These are phyloP conservation scores for Pleurotus cornucopiae DNA, from an alignment of 768 basidiomycete genomes.

Conservation along the genomic window DNA sequence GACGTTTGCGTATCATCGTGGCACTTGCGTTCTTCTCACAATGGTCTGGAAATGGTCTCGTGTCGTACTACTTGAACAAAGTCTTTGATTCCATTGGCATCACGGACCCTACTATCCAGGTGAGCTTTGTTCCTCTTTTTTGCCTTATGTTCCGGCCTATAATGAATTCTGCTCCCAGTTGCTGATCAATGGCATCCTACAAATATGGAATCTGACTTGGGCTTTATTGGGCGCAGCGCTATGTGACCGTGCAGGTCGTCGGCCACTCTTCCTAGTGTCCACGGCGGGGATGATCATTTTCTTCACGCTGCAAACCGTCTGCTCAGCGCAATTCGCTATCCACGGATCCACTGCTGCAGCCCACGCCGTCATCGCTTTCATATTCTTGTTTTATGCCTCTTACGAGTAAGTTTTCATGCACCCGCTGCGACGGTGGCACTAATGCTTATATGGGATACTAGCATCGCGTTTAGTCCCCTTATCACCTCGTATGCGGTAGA, in stretches of 20 bases:
- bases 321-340: slow-evolving; percentile 35
- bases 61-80: slow-evolving; percentile 48
- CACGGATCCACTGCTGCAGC: slow-evolving; percentile 24
- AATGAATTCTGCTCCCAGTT: slow-evolving; percentile 25
- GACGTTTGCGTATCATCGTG: slow-evolving; percentile 51
- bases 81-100: no score
- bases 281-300: no score
- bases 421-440: no score
- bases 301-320: slow-evolving; percentile 16
- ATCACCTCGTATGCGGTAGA: no score
- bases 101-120: background rate
- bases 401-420: slow-evolving; percentile 38
- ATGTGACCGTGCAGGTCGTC: no score
- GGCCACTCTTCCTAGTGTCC: no score
- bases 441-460: no score
- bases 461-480: no score
- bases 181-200: slow-evolving; percentile 11
- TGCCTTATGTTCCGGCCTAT: slow-evolving; percentile 7
- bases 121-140: background rate
- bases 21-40: slow-evolving; percentile 59
- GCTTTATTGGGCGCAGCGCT: no score
- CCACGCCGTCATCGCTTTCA: slow-evolving; percentile 54
- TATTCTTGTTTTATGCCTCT: slow-evolving; percentile 54
- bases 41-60: slow-evolving; percentile 35
- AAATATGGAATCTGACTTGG: no score